Evolutionary conservation across 331 rosid species (phyloP).

Genomic region (Saraca asoca): DNA sequence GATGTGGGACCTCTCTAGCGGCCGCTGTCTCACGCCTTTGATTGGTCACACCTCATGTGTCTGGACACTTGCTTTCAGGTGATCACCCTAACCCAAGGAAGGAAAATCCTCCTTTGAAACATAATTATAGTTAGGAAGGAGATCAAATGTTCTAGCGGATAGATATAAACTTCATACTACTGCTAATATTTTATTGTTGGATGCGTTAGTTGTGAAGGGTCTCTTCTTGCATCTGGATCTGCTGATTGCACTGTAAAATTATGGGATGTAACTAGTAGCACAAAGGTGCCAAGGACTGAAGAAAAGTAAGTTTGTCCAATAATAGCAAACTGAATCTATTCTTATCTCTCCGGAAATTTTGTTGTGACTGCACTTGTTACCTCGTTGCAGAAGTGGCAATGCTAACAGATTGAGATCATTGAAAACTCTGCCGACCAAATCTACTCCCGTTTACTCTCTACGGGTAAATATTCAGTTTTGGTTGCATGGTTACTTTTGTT

Average conservation of each 20-base stretch:
- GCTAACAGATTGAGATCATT: slow-evolving; percentile 75
- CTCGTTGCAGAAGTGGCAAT: slow-evolving; percentile 60
- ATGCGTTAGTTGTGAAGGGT: slow-evolving; percentile 78
- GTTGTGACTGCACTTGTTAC: not conserved
- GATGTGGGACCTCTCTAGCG: slow-evolving; percentile 99
- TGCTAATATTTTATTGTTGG: slow-evolving; percentile 28
- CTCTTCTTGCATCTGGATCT: slow-evolving; percentile 93
- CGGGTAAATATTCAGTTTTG: slow-evolving; percentile 51
- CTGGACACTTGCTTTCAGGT: slow-evolving; percentile 95
- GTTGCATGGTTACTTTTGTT: not conserved
- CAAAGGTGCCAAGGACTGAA: slow-evolving; percentile 68
- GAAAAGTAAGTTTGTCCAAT: slow-evolving; percentile 60
- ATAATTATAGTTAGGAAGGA: not conserved
- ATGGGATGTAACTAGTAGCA: slow-evolving; percentile 87
- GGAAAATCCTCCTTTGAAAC: slow-evolving; percentile 1
- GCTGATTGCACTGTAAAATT: slow-evolving; percentile 87
- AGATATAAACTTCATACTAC: slow-evolving; percentile 1
- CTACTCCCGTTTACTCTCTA: slow-evolving; percentile 70
- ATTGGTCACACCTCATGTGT: slow-evolving; percentile 89
- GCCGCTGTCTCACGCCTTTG: slow-evolving; percentile 82
- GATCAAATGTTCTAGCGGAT: not conserved
- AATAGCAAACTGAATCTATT: not conserved
- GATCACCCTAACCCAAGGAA: not conserved
- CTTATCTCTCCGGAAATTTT: not conserved
- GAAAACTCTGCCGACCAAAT: slow-evolving; percentile 81